Conservation (phyloP, 805 yeast genomes). For the Henningerozyma blattae region DNA sequence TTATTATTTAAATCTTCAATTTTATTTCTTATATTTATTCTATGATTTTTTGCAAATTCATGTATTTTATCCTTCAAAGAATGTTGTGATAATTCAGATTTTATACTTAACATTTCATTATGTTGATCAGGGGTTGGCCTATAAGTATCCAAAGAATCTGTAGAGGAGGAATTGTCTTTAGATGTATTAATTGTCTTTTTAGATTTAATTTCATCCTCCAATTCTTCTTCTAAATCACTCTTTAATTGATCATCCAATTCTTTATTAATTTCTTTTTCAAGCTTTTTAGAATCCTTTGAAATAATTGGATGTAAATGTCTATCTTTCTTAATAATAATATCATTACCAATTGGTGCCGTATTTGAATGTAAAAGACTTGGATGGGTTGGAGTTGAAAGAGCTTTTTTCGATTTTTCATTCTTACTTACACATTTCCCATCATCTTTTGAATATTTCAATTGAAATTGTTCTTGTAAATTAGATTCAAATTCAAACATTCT, state of each 20-base stretch:
- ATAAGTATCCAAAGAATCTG: not conserved
- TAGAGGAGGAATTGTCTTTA: not conserved
- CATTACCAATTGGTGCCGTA: not conserved
- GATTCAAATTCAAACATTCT: constrained; percentile 19
- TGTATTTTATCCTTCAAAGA: constrained; percentile 9
- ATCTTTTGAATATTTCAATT: not conserved
- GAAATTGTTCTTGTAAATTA: constrained; percentile 6
- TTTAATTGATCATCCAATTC: not conserved
- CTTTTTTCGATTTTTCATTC: not conserved
- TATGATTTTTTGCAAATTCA: constrained; percentile 9
- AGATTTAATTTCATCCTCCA: not conserved
- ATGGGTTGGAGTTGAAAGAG: not conserved
- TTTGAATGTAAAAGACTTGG: not conserved
- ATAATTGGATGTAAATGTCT: not conserved
- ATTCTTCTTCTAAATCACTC: not conserved
- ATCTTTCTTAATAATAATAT: not conserved
- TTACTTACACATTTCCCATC: not conserved
- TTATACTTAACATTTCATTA: constrained; percentile 1
- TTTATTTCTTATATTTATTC: constrained; percentile 7
- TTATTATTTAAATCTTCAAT: constrained; percentile 6
- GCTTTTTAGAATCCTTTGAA: not conserved
- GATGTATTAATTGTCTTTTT: not conserved
- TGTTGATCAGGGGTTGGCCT: constrained; percentile 1
- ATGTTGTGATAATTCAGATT: constrained; percentile 1
- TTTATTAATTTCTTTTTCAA: not conserved